Conservation (phyloP, 116 monocot species). For the Cymodocea nodosa region DNA sequence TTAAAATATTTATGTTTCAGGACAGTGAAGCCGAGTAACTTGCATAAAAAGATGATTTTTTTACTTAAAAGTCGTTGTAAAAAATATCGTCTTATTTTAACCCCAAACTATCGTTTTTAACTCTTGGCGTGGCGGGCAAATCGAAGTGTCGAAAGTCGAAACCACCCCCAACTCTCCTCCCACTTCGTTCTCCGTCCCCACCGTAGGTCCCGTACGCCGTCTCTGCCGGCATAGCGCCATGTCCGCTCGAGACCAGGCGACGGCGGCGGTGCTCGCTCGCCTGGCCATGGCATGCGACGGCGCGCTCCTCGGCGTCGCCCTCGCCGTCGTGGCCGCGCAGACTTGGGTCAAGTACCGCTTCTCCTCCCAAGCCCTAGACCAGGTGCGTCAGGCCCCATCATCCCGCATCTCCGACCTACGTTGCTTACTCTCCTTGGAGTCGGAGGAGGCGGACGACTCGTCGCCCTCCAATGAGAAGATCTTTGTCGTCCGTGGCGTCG, state of each 20-base stretch:
- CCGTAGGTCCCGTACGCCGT: too few species aligned
- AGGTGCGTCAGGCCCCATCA: conserved; percentile 41
- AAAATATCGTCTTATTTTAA: too few species aligned
- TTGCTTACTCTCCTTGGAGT: conserved; percentile 16
- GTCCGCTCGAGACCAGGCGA: conserved; percentile 17
- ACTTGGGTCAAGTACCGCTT: conserved; percentile 47
- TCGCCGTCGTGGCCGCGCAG: conserved; percentile 47
- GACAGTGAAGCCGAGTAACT: too few species aligned
- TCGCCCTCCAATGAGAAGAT: conserved; percentile 10
- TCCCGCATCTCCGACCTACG: conserved; percentile 56
- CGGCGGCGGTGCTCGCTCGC: conserved; percentile 10
- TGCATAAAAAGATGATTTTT: too few species aligned
- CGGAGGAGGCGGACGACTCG: conserved; percentile 7
- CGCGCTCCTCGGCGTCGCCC: conserved; percentile 36
- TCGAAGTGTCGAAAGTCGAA: too few species aligned
- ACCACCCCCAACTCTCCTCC: too few species aligned
- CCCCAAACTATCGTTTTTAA: too few species aligned
- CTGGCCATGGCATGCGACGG: conserved; percentile 45
- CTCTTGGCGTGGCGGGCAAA: too few species aligned
- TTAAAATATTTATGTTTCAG: too few species aligned
- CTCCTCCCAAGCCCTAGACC: conserved; percentile 42
- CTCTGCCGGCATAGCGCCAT: background rate
- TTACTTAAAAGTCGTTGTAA: too few species aligned
- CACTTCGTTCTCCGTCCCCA: too few species aligned
- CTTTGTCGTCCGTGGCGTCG: conserved; percentile 48